phyloP scores from a whole-genome alignment of 768 basidiomycete genomes.

The Solioccasus polychromus region DNA sequence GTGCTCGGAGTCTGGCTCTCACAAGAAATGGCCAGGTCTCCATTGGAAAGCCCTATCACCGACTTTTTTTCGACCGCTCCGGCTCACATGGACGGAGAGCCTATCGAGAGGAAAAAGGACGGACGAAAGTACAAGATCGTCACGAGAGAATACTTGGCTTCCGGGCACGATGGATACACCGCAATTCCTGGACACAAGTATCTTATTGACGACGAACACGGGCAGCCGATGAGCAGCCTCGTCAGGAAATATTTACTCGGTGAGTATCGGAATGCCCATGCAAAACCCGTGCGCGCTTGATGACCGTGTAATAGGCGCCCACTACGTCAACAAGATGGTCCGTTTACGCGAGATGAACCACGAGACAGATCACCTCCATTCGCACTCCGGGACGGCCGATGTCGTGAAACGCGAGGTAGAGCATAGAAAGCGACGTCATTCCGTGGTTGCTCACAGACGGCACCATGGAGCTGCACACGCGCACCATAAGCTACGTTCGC shows the following conservation, averaged over 20 bases:
- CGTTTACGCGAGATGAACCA: slow-evolving; percentile 33
- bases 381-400: slow-evolving; percentile 40
- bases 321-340: slow-evolving; percentile 67
- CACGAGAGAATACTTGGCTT: slow-evolving; percentile 83
- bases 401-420: slow-evolving; percentile 49
- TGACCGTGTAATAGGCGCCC: slow-evolving; percentile 49
- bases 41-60: slow-evolving; percentile 18
- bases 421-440: slow-evolving; percentile 33
- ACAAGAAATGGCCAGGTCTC: slow-evolving; percentile 30
- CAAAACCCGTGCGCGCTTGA: slow-evolving; percentile 1
- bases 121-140: slow-evolving; percentile 73
- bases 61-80: slow-evolving; percentile 27
- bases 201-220: slow-evolving; percentile 82
- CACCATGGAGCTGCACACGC: slow-evolving; percentile 42
- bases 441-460: slow-evolving; percentile 43
- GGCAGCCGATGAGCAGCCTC: slow-evolving; percentile 72
- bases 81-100: slow-evolving; percentile 45
- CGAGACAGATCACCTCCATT: slow-evolving; percentile 36
- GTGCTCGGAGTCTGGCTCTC: slow-evolving; percentile 70
- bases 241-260: slow-evolving; percentile 85
- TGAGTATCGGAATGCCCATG: slow-evolving; percentile 22
- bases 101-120: slow-evolving; percentile 48
- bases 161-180: slow-evolving; percentile 80
- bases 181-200: slow-evolving; percentile 62
- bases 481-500: slow-evolving; percentile 45